Percentiles rank a stretch among this genome's conserved stretches.
Evolutionary conservation across 225 moss, liverwort and hornwort genomes (phyloP).

Genomic region (Marchantia polymorpha): DNA sequence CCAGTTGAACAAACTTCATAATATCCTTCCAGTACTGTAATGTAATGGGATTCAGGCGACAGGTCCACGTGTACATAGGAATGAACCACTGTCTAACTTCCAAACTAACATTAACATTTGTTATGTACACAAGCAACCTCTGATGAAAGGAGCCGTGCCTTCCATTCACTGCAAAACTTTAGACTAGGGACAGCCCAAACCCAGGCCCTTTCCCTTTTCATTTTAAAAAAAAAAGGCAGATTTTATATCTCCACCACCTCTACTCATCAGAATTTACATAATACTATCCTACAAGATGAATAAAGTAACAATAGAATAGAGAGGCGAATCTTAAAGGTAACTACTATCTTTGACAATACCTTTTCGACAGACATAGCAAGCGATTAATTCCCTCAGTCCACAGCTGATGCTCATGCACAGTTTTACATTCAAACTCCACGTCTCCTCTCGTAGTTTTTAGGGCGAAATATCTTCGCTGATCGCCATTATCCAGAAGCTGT

Average conservation of each 20-base stretch:
- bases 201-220: slow-evolving; percentile 6
- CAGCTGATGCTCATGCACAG: slow-evolving; percentile 59
- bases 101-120: slow-evolving; percentile 16
- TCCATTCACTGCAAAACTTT: slow-evolving; percentile 17
- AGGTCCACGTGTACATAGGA: slow-evolving; percentile 12
- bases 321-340: background rate
- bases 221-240: slow-evolving; percentile 9
- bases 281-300: slow-evolving; percentile 31
- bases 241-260: slow-evolving; percentile 12
- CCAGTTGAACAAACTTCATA: background rate
- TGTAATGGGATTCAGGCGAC: slow-evolving; percentile 10
- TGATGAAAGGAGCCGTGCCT: slow-evolving; percentile 21
- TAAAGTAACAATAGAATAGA: slow-evolving; percentile 14
- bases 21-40: background rate
- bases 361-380: slow-evolving; percentile 53
- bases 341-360: slow-evolving; percentile 50
- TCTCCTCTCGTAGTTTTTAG: slow-evolving; percentile 63
- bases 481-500: slow-evolving; percentile 58
- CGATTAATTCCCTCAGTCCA: slow-evolving; percentile 65
- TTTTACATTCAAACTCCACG: slow-evolving; percentile 67
- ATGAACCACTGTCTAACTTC: slow-evolving; percentile 17
- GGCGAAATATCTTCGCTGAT: slow-evolving; percentile 63
- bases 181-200: slow-evolving; percentile 10
- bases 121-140: slow-evolving; percentile 28
- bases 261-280: slow-evolving; percentile 37